phyloP scores from a whole-genome alignment of 1,139 yeast genomes.

The Diutina ranongensis region DNA sequence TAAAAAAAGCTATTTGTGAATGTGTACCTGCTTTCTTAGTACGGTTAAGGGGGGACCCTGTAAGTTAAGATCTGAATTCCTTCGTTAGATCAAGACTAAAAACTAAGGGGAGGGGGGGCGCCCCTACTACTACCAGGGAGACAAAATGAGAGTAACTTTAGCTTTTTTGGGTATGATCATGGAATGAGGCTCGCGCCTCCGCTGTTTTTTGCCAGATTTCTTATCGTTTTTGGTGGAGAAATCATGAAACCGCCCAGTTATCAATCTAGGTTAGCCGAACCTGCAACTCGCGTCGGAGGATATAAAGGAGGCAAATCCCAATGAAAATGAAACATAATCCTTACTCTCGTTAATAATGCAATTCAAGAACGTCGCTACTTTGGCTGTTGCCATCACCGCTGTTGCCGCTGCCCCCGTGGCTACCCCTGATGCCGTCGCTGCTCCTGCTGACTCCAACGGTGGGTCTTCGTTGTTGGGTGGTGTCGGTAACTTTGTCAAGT shows the following conservation, averaged over 20 bases:
- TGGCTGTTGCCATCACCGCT: not conserved
- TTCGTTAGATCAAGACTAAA: no score
- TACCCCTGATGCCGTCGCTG: not conserved
- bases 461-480: not conserved
- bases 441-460: not conserved
- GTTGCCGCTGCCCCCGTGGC: conserved; percentile 2
- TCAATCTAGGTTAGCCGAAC: not conserved
- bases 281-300: not conserved
- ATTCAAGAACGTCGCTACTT: conserved; percentile 1
- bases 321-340: not conserved
- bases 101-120: no score
- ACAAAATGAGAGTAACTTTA: no score
- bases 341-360: conserved; percentile 5
- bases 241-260: not conserved
- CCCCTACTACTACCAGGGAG: no score
- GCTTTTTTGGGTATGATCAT: no score
- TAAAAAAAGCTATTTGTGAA: no score
- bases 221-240: no score
- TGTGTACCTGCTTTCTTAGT: no score
- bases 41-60: no score
- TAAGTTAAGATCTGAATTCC: no score
- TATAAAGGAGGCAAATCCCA: not conserved
- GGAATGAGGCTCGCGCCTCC: no score
- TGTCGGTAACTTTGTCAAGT: conserved; percentile 4
- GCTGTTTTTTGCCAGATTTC: no score